These are phyloP conservation scores for Acanthamoeba castellanii DNA, from an alignment of 208 protist genomes.

Conservation along the genomic window DNA sequence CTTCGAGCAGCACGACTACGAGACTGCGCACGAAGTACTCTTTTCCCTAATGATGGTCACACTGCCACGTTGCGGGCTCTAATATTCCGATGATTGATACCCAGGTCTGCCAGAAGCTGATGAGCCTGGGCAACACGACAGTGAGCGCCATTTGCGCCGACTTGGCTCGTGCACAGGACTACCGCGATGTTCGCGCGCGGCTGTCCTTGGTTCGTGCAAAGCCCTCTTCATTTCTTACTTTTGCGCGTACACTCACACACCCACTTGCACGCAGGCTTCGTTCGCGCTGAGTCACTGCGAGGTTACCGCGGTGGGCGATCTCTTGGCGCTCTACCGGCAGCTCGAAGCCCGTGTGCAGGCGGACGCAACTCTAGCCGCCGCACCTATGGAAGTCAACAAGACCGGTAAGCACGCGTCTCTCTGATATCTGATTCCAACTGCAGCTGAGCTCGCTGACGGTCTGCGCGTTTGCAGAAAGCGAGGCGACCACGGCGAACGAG, in stretches of 20 bases:
- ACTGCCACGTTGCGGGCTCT: background rate
- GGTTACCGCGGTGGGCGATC: background rate
- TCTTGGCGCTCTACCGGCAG: constrained; percentile 34
- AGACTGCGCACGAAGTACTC: background rate
- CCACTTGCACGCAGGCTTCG: background rate
- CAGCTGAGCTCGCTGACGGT: too few species aligned
- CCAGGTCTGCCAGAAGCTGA: background rate
- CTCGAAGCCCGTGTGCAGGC: constrained; percentile 20
- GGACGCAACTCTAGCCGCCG: background rate
- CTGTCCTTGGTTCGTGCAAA: background rate
- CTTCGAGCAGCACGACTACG: constrained; percentile 45
- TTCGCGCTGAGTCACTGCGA: constrained; percentile 24
- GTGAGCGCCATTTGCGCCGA: background rate
- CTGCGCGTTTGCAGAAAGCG: background rate
- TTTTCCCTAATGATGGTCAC: background rate
- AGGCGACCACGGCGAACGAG: background rate
- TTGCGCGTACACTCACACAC: too few species aligned
- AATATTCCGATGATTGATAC: background rate
- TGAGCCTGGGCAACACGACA: background rate
- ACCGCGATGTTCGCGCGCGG: background rate
- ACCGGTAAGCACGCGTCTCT: too few species aligned
- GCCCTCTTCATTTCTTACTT: background rate
- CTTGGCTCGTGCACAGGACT: constrained; percentile 23
- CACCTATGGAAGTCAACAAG: background rate
- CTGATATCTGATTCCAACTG: background rate